Evolutionary conservation across 331 rosid genomes (phyloP).

Genomic region (Acacia concinna): DNA sequence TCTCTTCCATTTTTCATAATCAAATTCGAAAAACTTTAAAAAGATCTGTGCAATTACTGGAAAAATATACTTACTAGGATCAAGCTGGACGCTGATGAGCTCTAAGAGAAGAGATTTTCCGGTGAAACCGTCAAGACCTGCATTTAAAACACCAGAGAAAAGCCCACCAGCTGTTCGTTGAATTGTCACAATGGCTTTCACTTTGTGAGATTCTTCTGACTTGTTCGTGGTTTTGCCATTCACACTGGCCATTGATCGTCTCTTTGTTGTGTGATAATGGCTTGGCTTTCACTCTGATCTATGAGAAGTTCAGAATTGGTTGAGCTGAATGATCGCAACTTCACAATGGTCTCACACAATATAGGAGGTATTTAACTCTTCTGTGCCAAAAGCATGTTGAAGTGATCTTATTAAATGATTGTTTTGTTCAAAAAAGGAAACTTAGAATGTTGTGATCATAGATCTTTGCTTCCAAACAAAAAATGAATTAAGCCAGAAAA

Average conservation of each 20-base stretch:
- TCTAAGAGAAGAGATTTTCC: constrained; percentile 10
- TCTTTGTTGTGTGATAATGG: background rate
- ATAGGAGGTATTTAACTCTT: background rate
- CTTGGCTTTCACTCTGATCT: background rate
- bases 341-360: background rate
- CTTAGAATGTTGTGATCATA: background rate
- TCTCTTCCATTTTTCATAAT: background rate
- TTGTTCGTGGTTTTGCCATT: background rate
- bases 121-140: background rate
- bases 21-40: background rate
- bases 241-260: background rate
- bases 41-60: background rate
- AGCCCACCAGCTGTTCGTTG: background rate
- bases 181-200: background rate
- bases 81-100: background rate
- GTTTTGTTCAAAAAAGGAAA: background rate
- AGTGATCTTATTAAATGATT: too few species aligned
- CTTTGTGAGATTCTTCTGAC: background rate
- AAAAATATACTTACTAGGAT: background rate
- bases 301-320: background rate
- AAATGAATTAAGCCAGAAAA: background rate
- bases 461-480: background rate
- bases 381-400: too few species aligned
- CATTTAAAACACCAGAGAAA: background rate
- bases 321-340: background rate